Percentiles rank a stretch among this genome's conserved stretches.
These are phyloP conservation scores for Panicum miliaceum DNA, from an alignment of 176 grass and related monocot species.

Conservation along the genomic window DNA sequence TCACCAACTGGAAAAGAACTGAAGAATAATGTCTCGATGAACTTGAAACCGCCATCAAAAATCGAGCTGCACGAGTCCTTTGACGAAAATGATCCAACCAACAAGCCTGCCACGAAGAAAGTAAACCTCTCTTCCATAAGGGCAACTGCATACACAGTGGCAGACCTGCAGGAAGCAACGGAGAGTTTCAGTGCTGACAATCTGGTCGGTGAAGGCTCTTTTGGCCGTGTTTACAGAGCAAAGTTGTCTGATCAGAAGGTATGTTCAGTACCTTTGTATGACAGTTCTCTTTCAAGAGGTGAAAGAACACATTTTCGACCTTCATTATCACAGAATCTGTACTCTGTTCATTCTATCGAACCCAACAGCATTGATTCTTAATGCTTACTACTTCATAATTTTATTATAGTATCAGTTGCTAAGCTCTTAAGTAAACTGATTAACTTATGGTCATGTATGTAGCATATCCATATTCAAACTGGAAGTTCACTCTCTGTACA, in stretches of 20 bases:
- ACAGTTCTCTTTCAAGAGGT: background rate
- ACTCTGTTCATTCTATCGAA: background rate
- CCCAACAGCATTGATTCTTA: slow-evolving; percentile 1
- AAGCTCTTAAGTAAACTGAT: background rate
- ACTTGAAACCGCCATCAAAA: slow-evolving; percentile 79
- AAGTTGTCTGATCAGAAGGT: slow-evolving; percentile 74
- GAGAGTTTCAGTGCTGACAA: slow-evolving; percentile 79
- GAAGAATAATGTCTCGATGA: slow-evolving; percentile 58
- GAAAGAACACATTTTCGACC: slow-evolving; percentile 3
- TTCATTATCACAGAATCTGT: background rate
- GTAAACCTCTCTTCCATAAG: slow-evolving; percentile 55
- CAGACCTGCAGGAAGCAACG: slow-evolving; percentile 84
- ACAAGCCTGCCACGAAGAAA: slow-evolving; percentile 50
- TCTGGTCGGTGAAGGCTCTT: slow-evolving; percentile 79
- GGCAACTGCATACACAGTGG: slow-evolving; percentile 73
- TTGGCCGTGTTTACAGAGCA: slow-evolving; percentile 67
- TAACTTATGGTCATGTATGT: background rate
- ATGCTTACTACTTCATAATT: slow-evolving; percentile 9
- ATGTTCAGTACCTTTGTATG: background rate
- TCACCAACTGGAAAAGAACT: slow-evolving; percentile 49
- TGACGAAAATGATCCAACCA: slow-evolving; percentile 60
- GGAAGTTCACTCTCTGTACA: background rate
- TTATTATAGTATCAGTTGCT: background rate
- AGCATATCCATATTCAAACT: background rate
- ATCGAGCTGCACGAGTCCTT: slow-evolving; percentile 64